Percentiles rank a stretch among this genome's conserved stretches.
These are phyloP conservation scores for Boletus nobilissimus DNA, from an alignment of 1,284 basidiomycete genomes.

Conservation along the genomic window DNA sequence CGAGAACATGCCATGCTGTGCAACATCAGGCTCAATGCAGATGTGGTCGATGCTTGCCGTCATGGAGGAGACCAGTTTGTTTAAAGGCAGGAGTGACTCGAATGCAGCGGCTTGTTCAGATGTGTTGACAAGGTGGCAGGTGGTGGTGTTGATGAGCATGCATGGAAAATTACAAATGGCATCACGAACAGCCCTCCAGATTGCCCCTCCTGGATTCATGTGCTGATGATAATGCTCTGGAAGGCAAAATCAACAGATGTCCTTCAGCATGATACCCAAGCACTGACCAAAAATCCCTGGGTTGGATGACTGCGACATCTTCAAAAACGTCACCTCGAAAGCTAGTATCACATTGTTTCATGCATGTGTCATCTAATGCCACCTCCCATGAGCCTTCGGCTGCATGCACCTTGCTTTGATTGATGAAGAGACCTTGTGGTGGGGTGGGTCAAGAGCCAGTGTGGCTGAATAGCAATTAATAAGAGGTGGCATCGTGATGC, in stretches of 20 bases:
- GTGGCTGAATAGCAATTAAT: neutral
- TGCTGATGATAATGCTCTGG: neutral
- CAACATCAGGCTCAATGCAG: too few species aligned
- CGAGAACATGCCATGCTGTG: neutral
- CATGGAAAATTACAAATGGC: neutral
- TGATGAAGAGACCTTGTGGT: neutral
- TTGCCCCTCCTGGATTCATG: neutral
- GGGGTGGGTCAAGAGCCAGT: neutral
- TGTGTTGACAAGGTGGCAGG: neutral
- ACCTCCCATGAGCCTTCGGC: too few species aligned
- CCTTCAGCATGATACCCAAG: neutral
- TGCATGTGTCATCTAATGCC: neutral
- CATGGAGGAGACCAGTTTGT: neutral
- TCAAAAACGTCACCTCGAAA: neutral
- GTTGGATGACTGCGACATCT: neutral
- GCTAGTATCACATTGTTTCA: neutral
- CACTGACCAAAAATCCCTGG: neutral
- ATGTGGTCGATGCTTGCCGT: neutral
- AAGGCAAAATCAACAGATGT: neutral
- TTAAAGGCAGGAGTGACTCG: neutral
- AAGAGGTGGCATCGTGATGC: neutral
- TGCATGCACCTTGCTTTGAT: constrained; percentile 10
- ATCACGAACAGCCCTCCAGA: neutral
- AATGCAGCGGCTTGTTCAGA: neutral
- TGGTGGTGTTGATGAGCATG: neutral